Percentiles rank a stretch among this genome's conserved stretches.
Conservation (phyloP, 768 basidiomycete species). For the Boletus bicolor region DNA sequence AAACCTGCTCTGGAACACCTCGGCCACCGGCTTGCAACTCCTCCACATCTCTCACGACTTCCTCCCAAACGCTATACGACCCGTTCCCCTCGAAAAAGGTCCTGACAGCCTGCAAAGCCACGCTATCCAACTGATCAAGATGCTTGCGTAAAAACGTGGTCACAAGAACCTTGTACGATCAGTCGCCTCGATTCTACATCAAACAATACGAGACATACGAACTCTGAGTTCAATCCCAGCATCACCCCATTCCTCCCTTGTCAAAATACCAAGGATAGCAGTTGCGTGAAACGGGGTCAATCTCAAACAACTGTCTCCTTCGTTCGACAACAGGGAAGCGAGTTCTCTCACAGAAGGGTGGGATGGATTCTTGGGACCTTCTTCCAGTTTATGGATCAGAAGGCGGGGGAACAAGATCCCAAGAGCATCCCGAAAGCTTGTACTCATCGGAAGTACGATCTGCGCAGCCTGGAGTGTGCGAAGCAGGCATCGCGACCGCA, state of each 20-base stretch:
- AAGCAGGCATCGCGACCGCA: slow-evolving; percentile 40
- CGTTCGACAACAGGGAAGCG: slow-evolving; percentile 21
- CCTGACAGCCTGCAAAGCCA: slow-evolving; percentile 22
- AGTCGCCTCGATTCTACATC: neutral
- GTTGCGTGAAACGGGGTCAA: slow-evolving; percentile 30
- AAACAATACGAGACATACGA: slow-evolving; percentile 15
- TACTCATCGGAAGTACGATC: slow-evolving; percentile 21
- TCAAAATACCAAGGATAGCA: slow-evolving; percentile 39
- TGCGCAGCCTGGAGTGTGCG: slow-evolving; percentile 37
- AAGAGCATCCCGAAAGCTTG: slow-evolving; percentile 30
- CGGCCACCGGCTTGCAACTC: neutral
- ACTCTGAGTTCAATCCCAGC: slow-evolving; percentile 32
- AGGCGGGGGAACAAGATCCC: slow-evolving; percentile 28
- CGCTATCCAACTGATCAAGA: slow-evolving; percentile 28
- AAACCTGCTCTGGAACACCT: neutral
- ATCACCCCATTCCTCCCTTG: slow-evolving; percentile 39
- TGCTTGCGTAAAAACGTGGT: slow-evolving; percentile 31
- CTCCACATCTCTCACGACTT: slow-evolving; percentile 14
- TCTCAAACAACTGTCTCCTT: slow-evolving; percentile 28
- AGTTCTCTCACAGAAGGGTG: slow-evolving; percentile 13
- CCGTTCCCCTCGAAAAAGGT: slow-evolving; percentile 19
- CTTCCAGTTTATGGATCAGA: slow-evolving; percentile 40
- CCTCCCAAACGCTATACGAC: slow-evolving; percentile 13
- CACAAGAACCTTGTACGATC: slow-evolving; percentile 21
- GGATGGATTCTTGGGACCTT: slow-evolving; percentile 33